phyloP scores from a whole-genome alignment of 2,329 filamentous ascomycete genomes.

The Domatiomyces globalis region DNA sequence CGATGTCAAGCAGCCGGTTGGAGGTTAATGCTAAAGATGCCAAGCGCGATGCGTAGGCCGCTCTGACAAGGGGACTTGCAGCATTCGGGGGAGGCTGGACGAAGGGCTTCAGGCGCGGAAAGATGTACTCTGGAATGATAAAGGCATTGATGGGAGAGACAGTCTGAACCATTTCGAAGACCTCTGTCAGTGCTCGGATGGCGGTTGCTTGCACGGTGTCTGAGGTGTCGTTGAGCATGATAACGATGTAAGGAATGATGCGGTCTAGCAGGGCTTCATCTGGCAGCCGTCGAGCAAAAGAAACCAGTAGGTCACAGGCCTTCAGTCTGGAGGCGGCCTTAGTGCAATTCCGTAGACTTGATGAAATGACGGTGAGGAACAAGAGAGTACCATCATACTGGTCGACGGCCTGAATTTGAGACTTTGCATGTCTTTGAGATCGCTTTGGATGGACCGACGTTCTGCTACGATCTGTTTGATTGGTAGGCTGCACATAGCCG shows the following conservation, averaged over 20 bases:
- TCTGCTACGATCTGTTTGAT: conserved; percentile 5
- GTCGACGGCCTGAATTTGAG: conserved; percentile 37
- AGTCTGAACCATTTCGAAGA: conserved; percentile 74
- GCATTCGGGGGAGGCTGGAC: conserved; percentile 39
- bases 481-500: conserved; percentile 36
- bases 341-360: conserved; percentile 77
- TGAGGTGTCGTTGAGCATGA: conserved; percentile 64
- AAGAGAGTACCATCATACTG: conserved; percentile 85
- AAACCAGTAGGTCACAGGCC: conserved; percentile 80
- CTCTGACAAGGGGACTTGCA: conserved; percentile 59
- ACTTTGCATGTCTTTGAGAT: conserved; percentile 14
- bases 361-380: conserved; percentile 76
- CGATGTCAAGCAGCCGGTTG: conserved; percentile 73
- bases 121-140: conserved; percentile 53
- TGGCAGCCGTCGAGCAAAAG: conserved; percentile 78
- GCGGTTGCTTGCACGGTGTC: conserved; percentile 77
- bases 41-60: conserved; percentile 84
- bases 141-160: conserved; percentile 62
- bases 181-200: conserved; percentile 72
- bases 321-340: conserved; percentile 74
- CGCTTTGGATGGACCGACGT: conserved; percentile 8
- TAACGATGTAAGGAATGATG: conserved; percentile 78
- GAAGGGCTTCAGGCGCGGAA: conserved; percentile 45
- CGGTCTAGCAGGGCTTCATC: conserved; percentile 94
- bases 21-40: conserved; percentile 79